Base-by-base conservation (phyloP, 352 stramenopile species). In the Globisporangium carolinianum region DNA sequence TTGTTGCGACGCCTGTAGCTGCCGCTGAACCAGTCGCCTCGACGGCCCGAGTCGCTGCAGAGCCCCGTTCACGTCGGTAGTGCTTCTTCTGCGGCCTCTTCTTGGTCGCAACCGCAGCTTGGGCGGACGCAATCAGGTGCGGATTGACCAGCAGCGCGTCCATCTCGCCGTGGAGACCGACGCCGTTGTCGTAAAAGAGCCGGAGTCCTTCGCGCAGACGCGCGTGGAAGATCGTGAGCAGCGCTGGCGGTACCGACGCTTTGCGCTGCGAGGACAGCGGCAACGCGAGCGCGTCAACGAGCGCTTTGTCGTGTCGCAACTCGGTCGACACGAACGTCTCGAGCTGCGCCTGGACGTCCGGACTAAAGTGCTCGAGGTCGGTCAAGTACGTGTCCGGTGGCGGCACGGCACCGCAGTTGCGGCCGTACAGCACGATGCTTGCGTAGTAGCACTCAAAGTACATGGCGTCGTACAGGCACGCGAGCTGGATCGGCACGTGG, bases 401-500 rank as follows among this genome's bases (percentile, higher is more conserved):
- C 4, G 80, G 79, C 7, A 93, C 79, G 3, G 77, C 75, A 1
- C 68, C 76, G 49, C 77, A 89, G 1, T 66, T 70, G 39, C 83
- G 78, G 46, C 83, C 80, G 46, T 88, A 89, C 45, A 93, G 61
- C n/a, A 86, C 75, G 17, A 93, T 70, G 15, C 68, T 68, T 38
- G 76, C 68, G 56, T 91, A 88, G 67, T 93, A 89, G 47, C 71
- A 75, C 43, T 80, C 70, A 62, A 91, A 93, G 77, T 91, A 93
- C 83, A 93, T 89, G 39, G 82, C 69, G 47, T 93, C 83, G 24
- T 69, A 83, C 8, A 72, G 57, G 59, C 75, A 89, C 6, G 80
- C 75, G 47, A 91, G 63, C n/a, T 71, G 61, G 35, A 93, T 86
- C 10, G 71, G 69, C 45, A 86, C 57, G 36, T 83, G 68, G 53